Conservation (phyloP, 345 rosid genomes). For the Boechera divaricarpa region DNA sequence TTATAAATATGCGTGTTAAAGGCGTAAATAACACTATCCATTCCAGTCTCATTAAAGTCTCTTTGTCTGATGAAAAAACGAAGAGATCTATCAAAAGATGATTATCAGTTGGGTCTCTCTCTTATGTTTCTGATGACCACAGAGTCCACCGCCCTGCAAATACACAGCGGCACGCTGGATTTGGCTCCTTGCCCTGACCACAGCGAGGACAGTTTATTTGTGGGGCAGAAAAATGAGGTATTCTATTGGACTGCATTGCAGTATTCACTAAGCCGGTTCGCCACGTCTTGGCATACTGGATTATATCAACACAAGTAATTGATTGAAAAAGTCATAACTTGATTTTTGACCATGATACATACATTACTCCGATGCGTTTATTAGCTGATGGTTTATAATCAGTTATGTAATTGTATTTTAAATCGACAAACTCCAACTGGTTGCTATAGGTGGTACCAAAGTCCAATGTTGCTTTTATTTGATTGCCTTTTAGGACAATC, state of each 20-base stretch:
- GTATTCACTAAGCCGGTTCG: neutral
- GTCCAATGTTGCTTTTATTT: neutral
- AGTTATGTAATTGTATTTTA: neutral
- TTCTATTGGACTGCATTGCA: neutral
- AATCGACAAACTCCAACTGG: neutral
- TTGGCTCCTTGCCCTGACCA: neutral
- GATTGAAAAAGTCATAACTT: neutral
- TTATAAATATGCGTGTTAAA: too few relatives aligned
- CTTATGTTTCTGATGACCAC: too few relatives aligned
- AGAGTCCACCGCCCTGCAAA: too few relatives aligned
- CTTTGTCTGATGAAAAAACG: too few relatives aligned
- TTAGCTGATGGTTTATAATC: neutral
- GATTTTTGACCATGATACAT: neutral
- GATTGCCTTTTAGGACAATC: neutral
- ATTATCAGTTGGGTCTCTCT: too few relatives aligned
- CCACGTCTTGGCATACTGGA: neutral
- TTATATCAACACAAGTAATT: neutral
- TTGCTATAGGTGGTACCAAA: neutral
- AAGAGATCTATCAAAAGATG: too few relatives aligned
- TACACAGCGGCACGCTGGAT: neutral
- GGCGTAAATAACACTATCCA: too few relatives aligned
- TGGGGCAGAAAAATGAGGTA: neutral
- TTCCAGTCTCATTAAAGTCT: too few relatives aligned
- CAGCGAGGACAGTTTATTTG: neutral
- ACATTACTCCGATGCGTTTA: neutral